A percentile compares a stretch with the other conserved stretches of the same genome.
phyloP scores from a whole-genome alignment of 768 basidiomycete genomes.

The Agrocybe pediades region DNA sequence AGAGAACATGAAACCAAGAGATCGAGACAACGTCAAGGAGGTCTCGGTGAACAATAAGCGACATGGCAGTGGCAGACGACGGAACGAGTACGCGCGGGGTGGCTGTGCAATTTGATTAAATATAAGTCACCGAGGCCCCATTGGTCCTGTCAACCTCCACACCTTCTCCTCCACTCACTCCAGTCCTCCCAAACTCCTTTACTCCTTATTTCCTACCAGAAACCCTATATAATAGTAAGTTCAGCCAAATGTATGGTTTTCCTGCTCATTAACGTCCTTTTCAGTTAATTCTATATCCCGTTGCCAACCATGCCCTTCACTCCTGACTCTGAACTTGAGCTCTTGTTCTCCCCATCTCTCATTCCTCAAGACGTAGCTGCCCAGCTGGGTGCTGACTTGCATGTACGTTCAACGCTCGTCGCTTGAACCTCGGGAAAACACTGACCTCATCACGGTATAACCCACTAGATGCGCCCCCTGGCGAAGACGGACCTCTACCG shows the following conservation, averaged over 20 bases:
- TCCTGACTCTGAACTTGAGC: slow-evolving; percentile 67
- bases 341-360: slow-evolving; percentile 73
- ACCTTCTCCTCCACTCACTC: neutral
- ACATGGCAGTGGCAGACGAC: too few relatives aligned
- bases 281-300: neutral
- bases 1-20: too few relatives aligned
- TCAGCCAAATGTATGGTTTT: neutral
- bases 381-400: slow-evolving; percentile 64
- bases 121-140: neutral
- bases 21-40: too few relatives aligned
- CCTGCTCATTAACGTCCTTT: neutral
- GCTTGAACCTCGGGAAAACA: neutral
- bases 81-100: too few relatives aligned
- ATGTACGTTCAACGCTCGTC: slow-evolving; percentile 48
- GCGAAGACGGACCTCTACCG: slow-evolving; percentile 81
- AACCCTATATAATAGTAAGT: neutral
- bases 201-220: neutral
- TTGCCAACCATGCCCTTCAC: slow-evolving; percentile 40
- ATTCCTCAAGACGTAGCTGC: slow-evolving; percentile 66
- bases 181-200: neutral
- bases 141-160: slow-evolving; percentile 9
- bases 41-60: too few relatives aligned
- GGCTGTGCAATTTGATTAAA: slow-evolving; percentile 7
- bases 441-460: neutral
- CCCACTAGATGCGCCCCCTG: slow-evolving; percentile 81